phyloP scores from a whole-genome alignment of 768 basidiomycete species.

The Inosperma sp. region DNA sequence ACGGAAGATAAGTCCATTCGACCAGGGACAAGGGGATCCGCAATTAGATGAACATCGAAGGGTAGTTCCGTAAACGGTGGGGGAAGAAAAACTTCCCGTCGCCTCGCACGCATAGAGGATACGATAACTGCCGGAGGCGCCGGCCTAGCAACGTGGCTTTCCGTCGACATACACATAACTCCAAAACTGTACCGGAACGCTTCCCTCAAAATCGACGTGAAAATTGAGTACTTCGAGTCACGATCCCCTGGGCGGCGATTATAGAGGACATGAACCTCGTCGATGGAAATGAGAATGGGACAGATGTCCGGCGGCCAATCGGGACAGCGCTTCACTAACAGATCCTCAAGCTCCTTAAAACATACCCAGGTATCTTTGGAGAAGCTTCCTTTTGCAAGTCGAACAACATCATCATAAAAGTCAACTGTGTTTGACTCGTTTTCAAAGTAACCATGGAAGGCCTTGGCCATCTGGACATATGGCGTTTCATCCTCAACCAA shows the following conservation, averaged over 20 bases:
- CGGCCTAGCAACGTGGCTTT: not conserved
- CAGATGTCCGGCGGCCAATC: not conserved
- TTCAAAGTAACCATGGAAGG: not conserved
- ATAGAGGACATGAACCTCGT: constrained; percentile 3
- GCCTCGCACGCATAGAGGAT: not conserved
- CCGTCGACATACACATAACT: constrained; percentile 4
- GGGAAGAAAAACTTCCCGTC: not conserved
- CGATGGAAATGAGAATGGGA: constrained; percentile 1
- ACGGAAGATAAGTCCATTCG: not conserved
- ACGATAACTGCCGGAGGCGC: not conserved
- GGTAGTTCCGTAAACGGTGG: constrained; percentile 3
- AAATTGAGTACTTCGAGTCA: not conserved
- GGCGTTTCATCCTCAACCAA: not conserved
- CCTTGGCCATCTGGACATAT: not conserved
- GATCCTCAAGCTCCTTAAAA: not conserved
- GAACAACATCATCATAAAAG: not conserved
- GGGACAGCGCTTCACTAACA: not conserved
- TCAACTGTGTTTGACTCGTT: not conserved
- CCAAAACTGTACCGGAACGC: not conserved
- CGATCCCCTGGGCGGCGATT: not conserved
- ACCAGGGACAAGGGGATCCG: not conserved
- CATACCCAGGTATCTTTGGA: not conserved
- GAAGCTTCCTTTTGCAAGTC: not conserved
- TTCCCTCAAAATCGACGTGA: constrained; percentile 1
- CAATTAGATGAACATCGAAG: not conserved